A percentile compares a stretch with the other conserved stretches of the same genome.
Conservation (phyloP, 148 eudicot genomes). For the Rhododendron simsii region DNA sequence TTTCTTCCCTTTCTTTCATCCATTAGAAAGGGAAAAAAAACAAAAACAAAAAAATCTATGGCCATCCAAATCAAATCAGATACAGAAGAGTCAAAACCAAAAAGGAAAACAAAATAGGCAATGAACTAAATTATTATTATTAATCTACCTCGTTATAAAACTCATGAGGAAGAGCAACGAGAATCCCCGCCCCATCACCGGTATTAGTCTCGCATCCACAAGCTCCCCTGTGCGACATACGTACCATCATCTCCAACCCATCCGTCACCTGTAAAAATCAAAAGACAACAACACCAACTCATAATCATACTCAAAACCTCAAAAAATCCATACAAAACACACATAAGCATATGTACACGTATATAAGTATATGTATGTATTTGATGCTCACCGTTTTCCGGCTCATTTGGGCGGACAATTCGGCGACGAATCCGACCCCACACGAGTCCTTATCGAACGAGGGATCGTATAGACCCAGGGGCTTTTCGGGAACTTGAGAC, state of each 20-base stretch:
- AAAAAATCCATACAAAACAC: neutral
- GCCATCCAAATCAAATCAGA: neutral
- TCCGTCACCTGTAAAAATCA: slow-evolving; percentile 63
- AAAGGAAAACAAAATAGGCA: neutral
- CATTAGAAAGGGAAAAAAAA: neutral
- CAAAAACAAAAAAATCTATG: neutral
- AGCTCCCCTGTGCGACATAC: slow-evolving; percentile 98
- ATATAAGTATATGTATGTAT: neutral
- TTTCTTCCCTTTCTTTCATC: neutral
- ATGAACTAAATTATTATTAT: neutral
- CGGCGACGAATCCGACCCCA: slow-evolving; percentile 97
- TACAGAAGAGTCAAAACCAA: neutral
- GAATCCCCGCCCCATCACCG: slow-evolving; percentile 98
- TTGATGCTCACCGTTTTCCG: slow-evolving; percentile 74
- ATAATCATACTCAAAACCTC: neutral
- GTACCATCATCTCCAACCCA: slow-evolving; percentile 90
- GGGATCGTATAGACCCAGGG: slow-evolving; percentile 84
- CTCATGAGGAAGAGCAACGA: slow-evolving; percentile 87
- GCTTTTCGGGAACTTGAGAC: slow-evolving; percentile 89
- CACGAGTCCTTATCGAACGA: slow-evolving; percentile 82
- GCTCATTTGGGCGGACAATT: slow-evolving; percentile 67
- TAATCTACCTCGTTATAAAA: slow-evolving; percentile 72
- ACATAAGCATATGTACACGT: neutral
- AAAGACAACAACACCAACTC: neutral
- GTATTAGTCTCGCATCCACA: slow-evolving; percentile 96